Evolutionary conservation across 371 early-diverging fungal species (phyloP).

Genomic region (Conidiobolus incongruus): DNA sequence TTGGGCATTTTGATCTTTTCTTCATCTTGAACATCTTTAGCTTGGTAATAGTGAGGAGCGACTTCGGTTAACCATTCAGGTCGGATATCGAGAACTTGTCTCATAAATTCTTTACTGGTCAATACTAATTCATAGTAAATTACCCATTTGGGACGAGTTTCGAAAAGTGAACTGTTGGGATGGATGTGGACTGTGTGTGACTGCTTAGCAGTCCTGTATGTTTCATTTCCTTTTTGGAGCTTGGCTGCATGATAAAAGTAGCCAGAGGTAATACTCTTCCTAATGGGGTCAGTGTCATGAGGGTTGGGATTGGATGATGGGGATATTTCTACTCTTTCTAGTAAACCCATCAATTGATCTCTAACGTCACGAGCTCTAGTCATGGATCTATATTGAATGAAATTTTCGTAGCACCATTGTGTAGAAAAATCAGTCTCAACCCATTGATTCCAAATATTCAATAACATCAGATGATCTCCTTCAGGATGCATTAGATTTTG

Average conservation of each 20-base stretch:
- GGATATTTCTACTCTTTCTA: slow-evolving; percentile 85
- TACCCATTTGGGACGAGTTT: slow-evolving; percentile 54
- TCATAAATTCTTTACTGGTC: slow-evolving; percentile 87
- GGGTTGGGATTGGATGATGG: slow-evolving; percentile 52
- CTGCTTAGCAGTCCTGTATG: slow-evolving; percentile 79
- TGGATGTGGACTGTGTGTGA: slow-evolving; percentile 83
- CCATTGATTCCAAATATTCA: slow-evolving; percentile 91
- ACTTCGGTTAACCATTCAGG: slow-evolving; percentile 77
- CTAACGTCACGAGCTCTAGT: slow-evolving; percentile 80
- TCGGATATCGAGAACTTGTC: slow-evolving; percentile 83
- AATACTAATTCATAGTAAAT: slow-evolving; percentile 84
- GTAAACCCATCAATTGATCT: slow-evolving; percentile 75
- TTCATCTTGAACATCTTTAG: slow-evolving; percentile 37
- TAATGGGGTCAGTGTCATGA: slow-evolving; percentile 44
- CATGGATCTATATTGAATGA: slow-evolving; percentile 78
- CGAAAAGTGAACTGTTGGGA: slow-evolving; percentile 61
- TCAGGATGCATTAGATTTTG: slow-evolving; percentile 58
- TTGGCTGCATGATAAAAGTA: slow-evolving; percentile 87
- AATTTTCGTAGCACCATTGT: slow-evolving; percentile 93
- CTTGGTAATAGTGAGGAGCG: slow-evolving; percentile 72
- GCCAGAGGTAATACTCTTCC: slow-evolving; percentile 79
- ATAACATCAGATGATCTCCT: slow-evolving; percentile 81
- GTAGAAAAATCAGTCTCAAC: slow-evolving; percentile 80
- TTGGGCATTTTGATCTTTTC: slow-evolving; percentile 35
- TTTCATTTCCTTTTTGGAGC: slow-evolving; percentile 60